These are phyloP conservation scores for Meredithiella fracta DNA, from an alignment of 2,329 filamentous ascomycete species.

Conservation along the genomic window DNA sequence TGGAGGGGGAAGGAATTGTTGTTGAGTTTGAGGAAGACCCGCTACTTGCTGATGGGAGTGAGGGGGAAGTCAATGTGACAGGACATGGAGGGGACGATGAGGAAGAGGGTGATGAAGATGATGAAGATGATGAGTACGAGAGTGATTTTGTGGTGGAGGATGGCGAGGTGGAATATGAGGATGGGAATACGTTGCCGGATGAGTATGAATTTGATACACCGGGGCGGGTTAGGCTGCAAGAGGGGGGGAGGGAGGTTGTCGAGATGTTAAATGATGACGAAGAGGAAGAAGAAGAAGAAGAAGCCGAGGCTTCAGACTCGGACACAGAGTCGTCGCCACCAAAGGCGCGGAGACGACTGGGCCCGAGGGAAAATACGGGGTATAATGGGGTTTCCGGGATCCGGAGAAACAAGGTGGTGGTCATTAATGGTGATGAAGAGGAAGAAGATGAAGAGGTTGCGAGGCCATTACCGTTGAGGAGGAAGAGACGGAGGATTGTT, in stretches of 20 bases:
- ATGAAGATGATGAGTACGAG: slow-evolving; percentile 5
- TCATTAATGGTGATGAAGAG: background rate
- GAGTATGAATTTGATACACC: background rate
- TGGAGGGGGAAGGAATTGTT: background rate
- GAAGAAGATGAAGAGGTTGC: background rate
- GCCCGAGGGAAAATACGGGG: background rate
- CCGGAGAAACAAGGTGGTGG: background rate
- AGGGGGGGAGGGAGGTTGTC: background rate
- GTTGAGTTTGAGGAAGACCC: background rate
- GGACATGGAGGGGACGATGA: background rate
- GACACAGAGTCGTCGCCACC: background rate
- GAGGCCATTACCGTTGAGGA: background rate
- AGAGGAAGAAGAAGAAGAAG: background rate
- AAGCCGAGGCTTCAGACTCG: background rate
- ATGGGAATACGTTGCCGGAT: background rate
- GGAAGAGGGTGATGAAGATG: background rate
- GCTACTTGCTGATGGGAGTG: background rate
- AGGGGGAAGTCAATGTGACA: background rate
- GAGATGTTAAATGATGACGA: background rate
- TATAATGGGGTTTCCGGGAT: background rate
- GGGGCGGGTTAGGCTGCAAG: background rate
- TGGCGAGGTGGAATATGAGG: slow-evolving; percentile 9
- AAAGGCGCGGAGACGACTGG: background rate
- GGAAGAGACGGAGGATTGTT: slow-evolving; percentile 1
- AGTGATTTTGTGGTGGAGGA: slow-evolving; percentile 11